Evolutionary conservation across 139 green algal species (phyloP), one percentile per base, ranked within the genome.

Genomic region (Micractinium conductrix): DNA sequence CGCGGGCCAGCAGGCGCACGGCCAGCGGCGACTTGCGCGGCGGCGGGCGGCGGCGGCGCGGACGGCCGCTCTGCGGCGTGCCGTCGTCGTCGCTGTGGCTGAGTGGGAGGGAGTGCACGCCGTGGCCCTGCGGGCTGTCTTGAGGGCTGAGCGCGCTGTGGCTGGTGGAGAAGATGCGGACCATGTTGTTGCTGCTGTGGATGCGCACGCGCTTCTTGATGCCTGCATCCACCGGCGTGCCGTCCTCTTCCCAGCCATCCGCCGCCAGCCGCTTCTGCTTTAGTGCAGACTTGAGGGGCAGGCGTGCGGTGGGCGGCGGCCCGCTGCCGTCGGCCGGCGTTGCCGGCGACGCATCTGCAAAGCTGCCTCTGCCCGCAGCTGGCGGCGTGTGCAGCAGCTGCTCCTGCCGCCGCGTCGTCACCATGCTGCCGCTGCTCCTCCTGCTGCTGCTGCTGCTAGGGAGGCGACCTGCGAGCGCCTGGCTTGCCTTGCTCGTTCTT

Each of bases 161-260:
- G 60, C 78, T 83, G 58, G 75, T 38, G 28, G 58, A 17, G 58
- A 87, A 90, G 24, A 81, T 35, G 69, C 85, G 81, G 2, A 90
- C 65, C 21, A 87, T 45, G 74, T 90, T 90, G 78, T 68, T 70
- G 43, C 10, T 38, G 74, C 62, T 83, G 22, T 85, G 60, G 55
- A 90, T 90, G 28, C 74, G 71, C 60, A 90, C 86, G 30, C 60
- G 76, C 72, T 87, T 90, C 73, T 88, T 85, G 43, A 85, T 35
- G 44, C 40, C 67, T 2, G 42, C 65, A 16, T 44, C 63, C 22
- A 19, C n/a, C 2, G 78, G 78, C 0, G 42, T 81, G 53, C 9
- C n/a, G 44, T 79, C 72, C 28, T 30, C 72, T 42, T 44, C 72
- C 5, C 72, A 7, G 4, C 72, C 72, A 7, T 33, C 69, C 38